phyloP scores from a whole-genome alignment of 75 land plant genomes.

The Picea glauca region DNA sequence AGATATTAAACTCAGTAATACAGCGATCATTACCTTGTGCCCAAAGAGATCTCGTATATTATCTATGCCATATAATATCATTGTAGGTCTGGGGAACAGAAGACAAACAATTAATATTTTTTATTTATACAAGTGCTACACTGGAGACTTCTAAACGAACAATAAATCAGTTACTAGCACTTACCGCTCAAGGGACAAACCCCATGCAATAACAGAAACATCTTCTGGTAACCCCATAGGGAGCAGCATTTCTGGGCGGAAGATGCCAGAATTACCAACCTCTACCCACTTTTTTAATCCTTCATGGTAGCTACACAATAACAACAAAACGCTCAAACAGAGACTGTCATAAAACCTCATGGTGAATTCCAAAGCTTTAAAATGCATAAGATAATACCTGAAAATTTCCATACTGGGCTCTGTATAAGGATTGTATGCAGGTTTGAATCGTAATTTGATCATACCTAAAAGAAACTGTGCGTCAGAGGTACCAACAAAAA shows the following conservation, averaged over 20 bases:
- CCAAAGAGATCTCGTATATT: slow-evolving; percentile 99
- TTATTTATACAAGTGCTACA: not conserved
- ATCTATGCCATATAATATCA: slow-evolving; percentile 89
- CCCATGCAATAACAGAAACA: slow-evolving; percentile 97
- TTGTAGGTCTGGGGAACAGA: slow-evolving; percentile 75
- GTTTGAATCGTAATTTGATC: slow-evolving; percentile 86
- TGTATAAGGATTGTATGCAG: slow-evolving; percentile 97
- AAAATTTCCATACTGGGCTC: slow-evolving; percentile 99
- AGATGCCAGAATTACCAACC: slow-evolving; percentile 98
- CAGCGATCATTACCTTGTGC: slow-evolving; percentile 60
- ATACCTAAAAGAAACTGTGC: slow-evolving; percentile 50
- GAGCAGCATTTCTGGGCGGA: slow-evolving; percentile 95
- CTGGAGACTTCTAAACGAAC: not conserved
- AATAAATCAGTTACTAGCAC: not conserved
- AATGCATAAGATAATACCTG: slow-evolving; percentile 42
- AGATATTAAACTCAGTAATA: not conserved
- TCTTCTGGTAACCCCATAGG: slow-evolving; percentile 98
- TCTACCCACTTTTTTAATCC: slow-evolving; percentile 94
- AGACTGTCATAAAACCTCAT: not conserved
- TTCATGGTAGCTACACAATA: slow-evolving; percentile 74
- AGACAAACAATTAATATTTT: not conserved
- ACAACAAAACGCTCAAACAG: not conserved
- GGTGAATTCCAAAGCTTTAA: slow-evolving; percentile 1
- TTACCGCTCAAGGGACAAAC: slow-evolving; percentile 95
- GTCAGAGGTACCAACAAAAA: slow-evolving; percentile 12